Conservation (phyloP, 345 rosid species). For the Hevea brasiliensis region DNA sequence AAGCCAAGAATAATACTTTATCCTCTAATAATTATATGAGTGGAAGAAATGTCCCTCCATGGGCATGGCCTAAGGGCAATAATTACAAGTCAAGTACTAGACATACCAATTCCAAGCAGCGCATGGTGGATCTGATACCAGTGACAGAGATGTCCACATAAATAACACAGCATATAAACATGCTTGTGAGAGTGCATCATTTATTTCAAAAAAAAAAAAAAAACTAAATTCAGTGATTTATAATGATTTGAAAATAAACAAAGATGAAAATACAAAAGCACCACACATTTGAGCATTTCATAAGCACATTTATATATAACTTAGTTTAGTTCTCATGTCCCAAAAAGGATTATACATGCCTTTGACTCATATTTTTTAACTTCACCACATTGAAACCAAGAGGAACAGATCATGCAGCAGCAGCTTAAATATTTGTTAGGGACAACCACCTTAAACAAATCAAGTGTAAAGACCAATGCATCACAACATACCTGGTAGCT, state of each 20-base stretch:
- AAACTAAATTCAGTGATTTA: too few species aligned
- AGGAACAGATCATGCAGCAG: neutral
- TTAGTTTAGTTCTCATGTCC: neutral
- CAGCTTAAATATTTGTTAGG: neutral
- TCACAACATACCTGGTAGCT: slow-evolving; percentile 61
- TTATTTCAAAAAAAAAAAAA: too few species aligned
- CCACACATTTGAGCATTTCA: neutral
- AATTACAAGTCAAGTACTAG: too few species aligned
- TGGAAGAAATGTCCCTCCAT: too few species aligned
- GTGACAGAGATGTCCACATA: neutral
- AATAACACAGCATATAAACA: too few species aligned
- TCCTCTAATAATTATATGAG: too few species aligned
- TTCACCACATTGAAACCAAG: neutral
- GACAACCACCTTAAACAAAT: neutral
- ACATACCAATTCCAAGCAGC: neutral
- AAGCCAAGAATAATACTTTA: neutral
- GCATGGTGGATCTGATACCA: too few species aligned
- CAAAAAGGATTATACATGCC: neutral
- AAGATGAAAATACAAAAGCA: neutral
- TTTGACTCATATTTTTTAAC: neutral
- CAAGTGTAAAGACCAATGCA: neutral
- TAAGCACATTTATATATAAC: neutral
- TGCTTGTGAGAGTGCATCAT: neutral
- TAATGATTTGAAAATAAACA: neutral
- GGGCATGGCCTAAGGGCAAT: too few species aligned